phyloP scores from a whole-genome alignment of 768 basidiomycete species.

The Suillus placidus region DNA sequence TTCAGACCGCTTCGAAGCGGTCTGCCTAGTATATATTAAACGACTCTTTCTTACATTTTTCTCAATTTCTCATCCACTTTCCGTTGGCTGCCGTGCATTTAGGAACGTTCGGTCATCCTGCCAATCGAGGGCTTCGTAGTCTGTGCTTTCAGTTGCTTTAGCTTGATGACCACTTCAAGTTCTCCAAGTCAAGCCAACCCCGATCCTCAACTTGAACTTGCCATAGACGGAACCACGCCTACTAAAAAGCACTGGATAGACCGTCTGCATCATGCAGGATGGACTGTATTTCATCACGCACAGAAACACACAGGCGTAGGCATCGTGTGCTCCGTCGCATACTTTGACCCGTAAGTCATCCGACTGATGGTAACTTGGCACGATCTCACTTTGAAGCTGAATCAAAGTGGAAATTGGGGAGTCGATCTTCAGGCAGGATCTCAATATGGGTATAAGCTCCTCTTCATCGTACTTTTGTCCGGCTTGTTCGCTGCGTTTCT shows the following conservation, averaged over 20 bases:
- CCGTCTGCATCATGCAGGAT: slow-evolving; percentile 25
- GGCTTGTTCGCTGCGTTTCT: slow-evolving; percentile 83
- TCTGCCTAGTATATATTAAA: too few species aligned
- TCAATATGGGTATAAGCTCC: slow-evolving; percentile 79
- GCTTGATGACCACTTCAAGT: background rate
- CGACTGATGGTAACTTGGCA: background rate
- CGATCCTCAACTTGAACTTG: background rate
- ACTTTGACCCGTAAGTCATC: slow-evolving; percentile 78
- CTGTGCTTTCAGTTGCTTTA: background rate
- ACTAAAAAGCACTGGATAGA: slow-evolving; percentile 22
- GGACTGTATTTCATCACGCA: slow-evolving; percentile 49
- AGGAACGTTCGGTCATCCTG: background rate
- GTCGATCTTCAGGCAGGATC: slow-evolving; percentile 90
- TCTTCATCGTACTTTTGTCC: slow-evolving; percentile 84
- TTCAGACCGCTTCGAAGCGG: too few species aligned
- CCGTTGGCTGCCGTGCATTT: background rate
- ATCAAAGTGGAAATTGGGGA: slow-evolving; percentile 78
- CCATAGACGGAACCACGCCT: background rate
- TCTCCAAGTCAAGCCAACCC: background rate
- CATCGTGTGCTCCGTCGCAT: slow-evolving; percentile 86
- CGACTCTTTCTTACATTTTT: background rate
- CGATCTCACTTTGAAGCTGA: background rate
- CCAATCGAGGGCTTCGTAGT: background rate
- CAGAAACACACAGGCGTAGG: slow-evolving; percentile 78
- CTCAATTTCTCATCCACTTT: background rate